Evolutionary conservation across 257 asterid species (phyloP), one percentile per base, ranked within the genome.

Genomic region (Capsicum rhomboideum): DNA sequence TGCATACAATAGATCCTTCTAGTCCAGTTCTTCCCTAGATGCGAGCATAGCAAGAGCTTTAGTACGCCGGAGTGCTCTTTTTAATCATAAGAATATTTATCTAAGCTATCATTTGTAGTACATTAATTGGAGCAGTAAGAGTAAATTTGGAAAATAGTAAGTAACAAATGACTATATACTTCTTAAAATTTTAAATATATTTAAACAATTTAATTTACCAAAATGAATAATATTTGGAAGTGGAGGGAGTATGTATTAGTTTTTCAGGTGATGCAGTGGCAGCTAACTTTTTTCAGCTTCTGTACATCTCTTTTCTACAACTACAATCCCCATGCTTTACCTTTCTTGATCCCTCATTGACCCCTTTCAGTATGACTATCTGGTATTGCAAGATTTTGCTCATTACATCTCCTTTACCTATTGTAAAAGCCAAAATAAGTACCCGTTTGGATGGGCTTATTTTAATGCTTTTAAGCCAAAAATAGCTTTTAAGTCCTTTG

Each of bases 191-290:
- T 34, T 2, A 34, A 34, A 34, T 34, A 34, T 34, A 34, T 34
- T 34, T 34, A 34, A 34, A 34, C 37, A 34, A 34, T 34, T 34
- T 34, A 34, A 34, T 34, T 34, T 55, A 31, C 8, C 49, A 68
- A 69, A 69, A 69, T 37, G 52, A 37, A 14, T 37, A 18, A 18
- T 68, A 68, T 9, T 67, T 67, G 49, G 23, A 31, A 31, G 8
- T 67, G 42, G 72, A 28, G 44, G 59, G 72, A 28, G 72, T 64
- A 64, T 14, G 4, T 31, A n/a, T 67, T 34, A 63, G 82, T 92
- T 91, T 92, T 90, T 90, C 91, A 89, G 92, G 86, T 92, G 91
- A 86, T 78, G 83, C 88, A 89, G 87, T 84, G 56, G 61, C 21
- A 83, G 82, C 85, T 79, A 85, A 29, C 82, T 86, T 82, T 84